Evolutionary conservation across 1,284 basidiomycete species (phyloP), one percentile per base, ranked within the genome.

Genomic region (Laetiporus sulphureus): DNA sequence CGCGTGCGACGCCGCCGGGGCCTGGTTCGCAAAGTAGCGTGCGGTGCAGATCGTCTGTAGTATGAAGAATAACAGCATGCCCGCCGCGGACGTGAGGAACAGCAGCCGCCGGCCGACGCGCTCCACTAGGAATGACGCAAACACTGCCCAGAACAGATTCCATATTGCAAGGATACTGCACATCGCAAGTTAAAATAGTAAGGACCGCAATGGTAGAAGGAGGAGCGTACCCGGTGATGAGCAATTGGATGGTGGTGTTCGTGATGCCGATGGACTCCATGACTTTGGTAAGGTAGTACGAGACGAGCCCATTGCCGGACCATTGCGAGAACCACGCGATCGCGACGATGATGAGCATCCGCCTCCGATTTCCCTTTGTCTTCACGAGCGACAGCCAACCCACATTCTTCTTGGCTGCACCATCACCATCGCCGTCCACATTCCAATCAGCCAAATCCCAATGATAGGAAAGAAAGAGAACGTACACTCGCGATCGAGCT

Each of bases 41-140:
- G 81, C 79, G n/a, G 79, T 79, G 61, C 79, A 80, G 43, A 81
- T 72, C 1, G 87, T 89, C 67, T 87, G 84, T 45, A 83, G 58
- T 29, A 64, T 68, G 68, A 81, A 88, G 61, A 80, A 79, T 15
- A 87, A 33, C 16, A 76, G 57, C 85, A 91, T 91, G 50, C 79
- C 77, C 15, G 52, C 56, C 11, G 68, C 69, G 0, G 80, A 86
- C 24, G 65, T 65, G 49, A 90, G 47, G 69, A 83, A 84, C n/a
- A 85, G 68, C 49, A 73, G 49, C 16, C 82, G 73, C 47, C 82
- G 76, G 29, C 81, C 82, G 34, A 75, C 58, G 40, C 63, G 69
- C 43, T 85, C 76, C 50, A 78, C 75, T 52, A 79, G 56, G 52
- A 70, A 69, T 4, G 80, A 69, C 1, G 82, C 80, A 10, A 60